Conservation (phyloP, 345 rosid genomes). For the Diplotaxis tenuifolia region DNA sequence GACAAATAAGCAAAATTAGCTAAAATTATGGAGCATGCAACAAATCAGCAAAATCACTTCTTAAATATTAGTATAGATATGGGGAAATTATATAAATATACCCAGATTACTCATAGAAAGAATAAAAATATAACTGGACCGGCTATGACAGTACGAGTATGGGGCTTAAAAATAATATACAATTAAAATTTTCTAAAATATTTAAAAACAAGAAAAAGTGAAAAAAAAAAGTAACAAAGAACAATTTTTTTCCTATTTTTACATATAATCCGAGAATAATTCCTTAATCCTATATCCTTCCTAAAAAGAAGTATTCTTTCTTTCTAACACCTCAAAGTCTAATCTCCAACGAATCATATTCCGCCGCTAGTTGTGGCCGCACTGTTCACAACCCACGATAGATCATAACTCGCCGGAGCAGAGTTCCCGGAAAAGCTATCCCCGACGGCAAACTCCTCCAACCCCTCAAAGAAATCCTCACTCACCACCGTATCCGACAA, state of each 20-base stretch:
- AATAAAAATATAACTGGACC: too few species aligned
- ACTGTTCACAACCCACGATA: slow-evolving; percentile 49
- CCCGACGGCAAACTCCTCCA: slow-evolving; percentile 57
- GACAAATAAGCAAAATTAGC: too few species aligned
- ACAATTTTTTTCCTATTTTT: slow-evolving; percentile 21
- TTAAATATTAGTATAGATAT: too few species aligned
- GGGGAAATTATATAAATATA: too few species aligned
- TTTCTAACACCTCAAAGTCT: slow-evolving; percentile 20
- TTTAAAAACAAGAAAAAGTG: not conserved
- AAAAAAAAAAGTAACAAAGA: slow-evolving; percentile 13
- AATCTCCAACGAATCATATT: slow-evolving; percentile 33
- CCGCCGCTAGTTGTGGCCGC: slow-evolving; percentile 48
- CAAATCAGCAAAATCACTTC: too few species aligned
- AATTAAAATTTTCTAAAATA: slow-evolving; percentile 8
- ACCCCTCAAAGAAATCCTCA: slow-evolving; percentile 81
- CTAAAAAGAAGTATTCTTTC: slow-evolving; percentile 34
- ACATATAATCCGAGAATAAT: slow-evolving; percentile 30
- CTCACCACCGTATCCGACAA: slow-evolving; percentile 58
- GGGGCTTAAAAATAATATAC: slow-evolving; percentile 19
- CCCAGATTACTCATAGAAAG: too few species aligned
- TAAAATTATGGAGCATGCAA: too few species aligned
- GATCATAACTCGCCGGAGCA: slow-evolving; percentile 49
- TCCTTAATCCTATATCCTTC: slow-evolving; percentile 23
- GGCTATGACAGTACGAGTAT: not conserved
- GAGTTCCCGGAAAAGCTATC: slow-evolving; percentile 54